These are phyloP conservation scores for Russula compacta DNA, from an alignment of 768 basidiomycete genomes.

Conservation along the genomic window DNA sequence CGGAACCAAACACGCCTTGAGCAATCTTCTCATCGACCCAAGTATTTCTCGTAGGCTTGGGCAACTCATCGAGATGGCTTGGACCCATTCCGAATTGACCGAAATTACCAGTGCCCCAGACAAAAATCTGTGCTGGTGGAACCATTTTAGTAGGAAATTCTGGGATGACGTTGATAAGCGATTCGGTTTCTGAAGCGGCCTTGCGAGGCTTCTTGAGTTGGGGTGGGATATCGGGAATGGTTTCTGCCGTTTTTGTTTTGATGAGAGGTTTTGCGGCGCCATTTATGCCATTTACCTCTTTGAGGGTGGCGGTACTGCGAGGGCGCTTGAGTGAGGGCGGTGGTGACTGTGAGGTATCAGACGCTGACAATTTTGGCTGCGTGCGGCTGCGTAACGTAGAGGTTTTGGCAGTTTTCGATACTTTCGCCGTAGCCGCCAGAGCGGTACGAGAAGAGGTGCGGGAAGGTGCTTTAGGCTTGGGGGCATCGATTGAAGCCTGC, in stretches of 20 bases:
- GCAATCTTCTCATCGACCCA: slow-evolving; percentile 74
- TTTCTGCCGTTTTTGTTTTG: background rate
- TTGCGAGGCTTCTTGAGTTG: background rate
- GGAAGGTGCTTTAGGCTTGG: slow-evolving; percentile 12
- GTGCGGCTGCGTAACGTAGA: background rate
- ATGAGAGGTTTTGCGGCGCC: slow-evolving; percentile 1
- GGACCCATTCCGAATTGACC: slow-evolving; percentile 93
- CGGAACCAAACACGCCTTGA: slow-evolving; percentile 59
- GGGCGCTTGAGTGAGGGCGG: slow-evolving; percentile 15
- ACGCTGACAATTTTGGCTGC: slow-evolving; percentile 5
- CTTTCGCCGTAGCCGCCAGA: background rate
- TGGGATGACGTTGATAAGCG: slow-evolving; percentile 49
- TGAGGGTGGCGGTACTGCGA: slow-evolving; percentile 10
- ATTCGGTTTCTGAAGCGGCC: slow-evolving; percentile 8
- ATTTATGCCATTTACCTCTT: slow-evolving; percentile 11
- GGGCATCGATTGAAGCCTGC: slow-evolving; percentile 6
- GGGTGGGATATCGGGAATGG: background rate
- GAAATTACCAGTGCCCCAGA: slow-evolving; percentile 89
- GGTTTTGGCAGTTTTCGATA: background rate
- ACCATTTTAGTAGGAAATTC: slow-evolving; percentile 44
- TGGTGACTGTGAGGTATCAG: slow-evolving; percentile 14
- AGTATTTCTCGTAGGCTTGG: slow-evolving; percentile 64
- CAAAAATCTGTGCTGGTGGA: slow-evolving; percentile 68
- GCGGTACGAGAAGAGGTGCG: slow-evolving; percentile 13
- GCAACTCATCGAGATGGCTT: slow-evolving; percentile 57